A percentile compares a stretch with the other conserved stretches of the same genome.
Evolutionary conservation across 208 protist species (phyloP).

Genomic region (Trypanosoma scelopori): DNA sequence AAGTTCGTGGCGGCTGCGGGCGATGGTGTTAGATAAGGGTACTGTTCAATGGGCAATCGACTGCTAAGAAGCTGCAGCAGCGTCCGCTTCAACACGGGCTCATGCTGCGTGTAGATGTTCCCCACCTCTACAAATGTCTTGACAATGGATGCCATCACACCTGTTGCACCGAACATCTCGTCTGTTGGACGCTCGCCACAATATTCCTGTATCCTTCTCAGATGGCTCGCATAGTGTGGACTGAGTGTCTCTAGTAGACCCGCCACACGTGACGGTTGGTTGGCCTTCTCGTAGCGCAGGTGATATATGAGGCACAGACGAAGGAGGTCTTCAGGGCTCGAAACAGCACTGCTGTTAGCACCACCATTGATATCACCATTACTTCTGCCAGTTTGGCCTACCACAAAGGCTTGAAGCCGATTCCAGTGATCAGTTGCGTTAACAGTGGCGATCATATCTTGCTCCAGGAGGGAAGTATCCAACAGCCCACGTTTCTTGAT

Average conservation of each 20-base stretch:
- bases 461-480: slow-evolving; percentile 94
- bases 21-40: slow-evolving; percentile 54
- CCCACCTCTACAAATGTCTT: slow-evolving; percentile 84
- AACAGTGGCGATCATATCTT: slow-evolving; percentile 86
- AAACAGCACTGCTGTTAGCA: slow-evolving; percentile 14
- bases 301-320: slow-evolving; percentile 85
- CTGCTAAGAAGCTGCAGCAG: slow-evolving; percentile 77
- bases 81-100: slow-evolving; percentile 87
- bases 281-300: slow-evolving; percentile 68
- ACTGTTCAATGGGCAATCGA: slow-evolving; percentile 40
- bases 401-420: slow-evolving; percentile 57
- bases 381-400: slow-evolving; percentile 3
- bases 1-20: slow-evolving; percentile 17
- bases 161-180: slow-evolving; percentile 84
- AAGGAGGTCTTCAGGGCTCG: slow-evolving; percentile 44
- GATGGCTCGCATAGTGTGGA: slow-evolving; percentile 34
- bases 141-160: slow-evolving; percentile 83
- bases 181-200: slow-evolving; percentile 55
- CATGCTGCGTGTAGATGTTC: slow-evolving; percentile 98
- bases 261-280: slow-evolving; percentile 30
- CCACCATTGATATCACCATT: neutral
- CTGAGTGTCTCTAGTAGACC: slow-evolving; percentile 44
- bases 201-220: slow-evolving; percentile 68
- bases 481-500: slow-evolving; percentile 88
- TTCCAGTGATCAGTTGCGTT: slow-evolving; percentile 72